Evolutionary conservation across 768 basidiomycete genomes (phyloP).

Genomic region (Arthromyces matolae): DNA sequence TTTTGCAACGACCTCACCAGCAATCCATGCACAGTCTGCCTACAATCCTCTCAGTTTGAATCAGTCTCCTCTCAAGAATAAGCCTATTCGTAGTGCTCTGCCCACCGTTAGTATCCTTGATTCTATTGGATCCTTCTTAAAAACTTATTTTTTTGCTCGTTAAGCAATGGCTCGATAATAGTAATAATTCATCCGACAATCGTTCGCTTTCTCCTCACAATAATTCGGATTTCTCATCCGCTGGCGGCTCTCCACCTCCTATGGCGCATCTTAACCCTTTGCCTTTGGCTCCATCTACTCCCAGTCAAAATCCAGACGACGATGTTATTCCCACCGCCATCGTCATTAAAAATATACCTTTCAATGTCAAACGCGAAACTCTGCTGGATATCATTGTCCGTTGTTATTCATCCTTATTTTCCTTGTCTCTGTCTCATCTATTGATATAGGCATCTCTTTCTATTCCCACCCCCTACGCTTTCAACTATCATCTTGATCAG

Average conservation of each 20-base stretch:
- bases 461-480: constrained; percentile 96
- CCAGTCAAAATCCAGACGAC: constrained; percentile 62
- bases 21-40: constrained; percentile 51
- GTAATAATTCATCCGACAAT: constrained; percentile 48
- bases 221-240: constrained; percentile 85
- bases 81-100: constrained; percentile 64
- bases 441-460: constrained; percentile 72
- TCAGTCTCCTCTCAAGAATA: constrained; percentile 74
- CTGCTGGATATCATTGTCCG: constrained; percentile 94
- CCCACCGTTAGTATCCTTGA: constrained; percentile 58
- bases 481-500: constrained; percentile 98
- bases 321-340: constrained; percentile 98
- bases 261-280: constrained; percentile 43
- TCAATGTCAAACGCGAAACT: constrained; percentile 95
- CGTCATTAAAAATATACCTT: constrained; percentile 99
- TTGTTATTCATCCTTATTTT: constrained; percentile 18
- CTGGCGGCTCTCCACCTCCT: constrained; percentile 74
- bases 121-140: constrained; percentile 18
- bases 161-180: constrained; percentile 86
- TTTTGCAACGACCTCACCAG: constrained; percentile 61
- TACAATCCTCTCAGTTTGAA: constrained; percentile 55
- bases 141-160: constrained; percentile 18
- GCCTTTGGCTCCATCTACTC: constrained; percentile 46
- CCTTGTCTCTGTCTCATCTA: neutral
- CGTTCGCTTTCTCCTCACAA: constrained; percentile 83